Percentiles rank a stretch among this genome's conserved stretches.
phyloP scores from a whole-genome alignment of 257 asterid genomes.

The Parsonsia alboflavescens region DNA sequence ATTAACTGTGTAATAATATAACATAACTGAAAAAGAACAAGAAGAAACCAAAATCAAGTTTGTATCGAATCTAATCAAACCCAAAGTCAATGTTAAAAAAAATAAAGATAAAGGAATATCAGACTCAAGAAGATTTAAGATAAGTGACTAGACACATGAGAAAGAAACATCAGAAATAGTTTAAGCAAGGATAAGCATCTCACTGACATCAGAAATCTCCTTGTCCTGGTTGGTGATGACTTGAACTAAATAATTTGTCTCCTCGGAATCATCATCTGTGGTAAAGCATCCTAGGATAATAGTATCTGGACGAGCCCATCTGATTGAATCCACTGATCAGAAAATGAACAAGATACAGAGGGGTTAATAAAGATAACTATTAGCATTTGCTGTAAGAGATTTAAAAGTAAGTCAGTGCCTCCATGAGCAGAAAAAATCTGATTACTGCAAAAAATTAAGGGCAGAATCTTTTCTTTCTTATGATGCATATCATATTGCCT shows the following conservation, averaged over 20 bases:
- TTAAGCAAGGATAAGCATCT: slow-evolving; percentile 11
- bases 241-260: slow-evolving; percentile 68
- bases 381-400: neutral
- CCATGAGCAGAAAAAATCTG: neutral
- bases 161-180: neutral
- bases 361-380: slow-evolving; percentile 3
- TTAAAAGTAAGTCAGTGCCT: neutral
- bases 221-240: slow-evolving; percentile 62
- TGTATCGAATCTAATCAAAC: too few species aligned
- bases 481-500: neutral
- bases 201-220: slow-evolving; percentile 52
- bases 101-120: too few species aligned
- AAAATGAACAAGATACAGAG: slow-evolving; percentile 18
- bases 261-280: slow-evolving; percentile 54
- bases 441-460: neutral
- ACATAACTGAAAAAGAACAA: too few species aligned
- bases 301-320: slow-evolving; percentile 84
- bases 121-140: too few species aligned
- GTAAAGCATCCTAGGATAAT: slow-evolving; percentile 76
- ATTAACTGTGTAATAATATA: too few species aligned
- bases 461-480: neutral
- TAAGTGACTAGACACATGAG: too few species aligned
- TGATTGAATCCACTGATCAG: slow-evolving; percentile 70
- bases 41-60: too few species aligned
- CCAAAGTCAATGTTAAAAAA: too few species aligned